These are phyloP conservation scores for Alternaria sp. DNA, from an alignment of 2,329 filamentous ascomycete genomes.

Conservation along the genomic window DNA sequence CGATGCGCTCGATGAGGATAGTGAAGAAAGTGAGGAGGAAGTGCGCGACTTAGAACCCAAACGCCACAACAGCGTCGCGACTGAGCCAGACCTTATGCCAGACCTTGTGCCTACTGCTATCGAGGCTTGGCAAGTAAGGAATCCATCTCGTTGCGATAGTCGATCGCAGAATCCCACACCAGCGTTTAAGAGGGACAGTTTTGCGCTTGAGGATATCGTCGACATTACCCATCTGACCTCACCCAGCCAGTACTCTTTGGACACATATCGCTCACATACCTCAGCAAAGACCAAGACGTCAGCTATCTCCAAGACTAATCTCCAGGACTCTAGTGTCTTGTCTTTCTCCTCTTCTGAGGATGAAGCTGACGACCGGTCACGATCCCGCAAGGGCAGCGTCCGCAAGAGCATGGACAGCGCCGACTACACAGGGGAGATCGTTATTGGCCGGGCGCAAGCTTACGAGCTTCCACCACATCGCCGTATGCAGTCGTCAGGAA, in stretches of 20 bases:
- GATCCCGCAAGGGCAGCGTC: conserved; percentile 22
- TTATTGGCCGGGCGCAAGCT: conserved; percentile 48
- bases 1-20: conserved; percentile 53
- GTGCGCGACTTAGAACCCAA: not conserved
- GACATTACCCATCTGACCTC: conserved; percentile 33
- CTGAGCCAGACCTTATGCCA: conserved; percentile 7
- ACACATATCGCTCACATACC: conserved; percentile 32
- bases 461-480: conserved; percentile 40
- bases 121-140: conserved; percentile 16
- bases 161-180: conserved; percentile 21
- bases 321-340: conserved; percentile 48
- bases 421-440: conserved; percentile 42
- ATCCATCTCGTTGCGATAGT: conserved; percentile 10
- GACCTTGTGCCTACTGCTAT: conserved; percentile 27
- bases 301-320: conserved; percentile 38
- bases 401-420: conserved; percentile 45
- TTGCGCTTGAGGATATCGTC: conserved; percentile 30
- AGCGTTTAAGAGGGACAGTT: conserved; percentile 24
- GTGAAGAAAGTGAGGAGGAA: conserved; percentile 39
- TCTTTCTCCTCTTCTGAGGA: conserved; percentile 51
- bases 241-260: conserved; percentile 37
- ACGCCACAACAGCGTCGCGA: not conserved
- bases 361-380: conserved; percentile 32
- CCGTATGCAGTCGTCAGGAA: conserved; percentile 36
- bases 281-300: conserved; percentile 45